Base-by-base conservation (phyloP, 768 basidiomycete genomes). In the Mycena indigotica region DNA sequence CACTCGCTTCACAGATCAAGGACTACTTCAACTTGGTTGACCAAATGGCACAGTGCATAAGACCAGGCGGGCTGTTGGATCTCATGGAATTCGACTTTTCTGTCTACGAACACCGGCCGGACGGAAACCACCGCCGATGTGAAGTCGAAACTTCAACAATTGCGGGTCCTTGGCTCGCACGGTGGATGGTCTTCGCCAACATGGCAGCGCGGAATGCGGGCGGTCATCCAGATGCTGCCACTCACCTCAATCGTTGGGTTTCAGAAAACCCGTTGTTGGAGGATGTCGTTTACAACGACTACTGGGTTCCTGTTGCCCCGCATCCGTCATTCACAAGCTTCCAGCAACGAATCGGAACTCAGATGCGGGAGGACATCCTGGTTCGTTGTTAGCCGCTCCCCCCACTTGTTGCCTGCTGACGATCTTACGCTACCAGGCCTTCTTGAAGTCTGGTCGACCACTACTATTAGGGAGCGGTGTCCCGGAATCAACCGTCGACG, bases 31-130 rank as follows among this genome's bases (percentile, higher is more conserved):
- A 68, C 16, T 72, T 92, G 59, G 79, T 91, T 52, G 77, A 89
- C 69, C 85, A 91, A 51, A 85, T 89, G 45, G 75, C 78, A 30
- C 81, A 79, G 53, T 81, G 86, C 46, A 77, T 93, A 40, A 82
- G 88, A 44, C 88, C 89, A 1, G 83, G 84, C 24, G 91, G 91
- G 28, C 75, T 92, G 28, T 67, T 89, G 56, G 77, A 86, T 50
- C 59, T 91, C 16, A 73, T 81, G 52, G 91, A 93, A 72, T 88
- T 84, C 65, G 87, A 88, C 51, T 91, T 88, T 66, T 67, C 72
- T 55, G 73, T 83, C n/a, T 85, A 89, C 62, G 86, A 84, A 64
- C 69, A 73, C 56, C 72, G 82, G 21, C 84, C 88, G 61, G 86
- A 84, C 61, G 55, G 55, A 17, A 71, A 87, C 56, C 77, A 78